Evolutionary conservation across 148 eudicot genomes (phyloP).

Genomic region (Amaranthus palmeri): DNA sequence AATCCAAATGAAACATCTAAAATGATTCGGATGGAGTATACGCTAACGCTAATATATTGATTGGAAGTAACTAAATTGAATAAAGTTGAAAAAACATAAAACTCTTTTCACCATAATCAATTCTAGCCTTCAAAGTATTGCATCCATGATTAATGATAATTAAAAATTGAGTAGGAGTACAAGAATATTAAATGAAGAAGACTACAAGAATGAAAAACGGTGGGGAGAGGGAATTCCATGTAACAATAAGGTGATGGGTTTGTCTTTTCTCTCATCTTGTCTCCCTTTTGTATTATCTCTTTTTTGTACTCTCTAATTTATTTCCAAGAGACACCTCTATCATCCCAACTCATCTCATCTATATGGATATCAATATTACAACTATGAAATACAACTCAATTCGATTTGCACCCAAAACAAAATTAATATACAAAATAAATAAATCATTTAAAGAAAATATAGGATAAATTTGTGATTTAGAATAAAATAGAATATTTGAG

Average conservation of each 20-base stretch:
- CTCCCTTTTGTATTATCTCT: slow-evolving; percentile 16
- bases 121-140: too few relatives aligned
- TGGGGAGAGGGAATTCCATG: not conserved
- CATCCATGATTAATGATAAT: too few relatives aligned
- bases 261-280: slow-evolving; percentile 25
- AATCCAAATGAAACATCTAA: too few relatives aligned
- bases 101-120: too few relatives aligned
- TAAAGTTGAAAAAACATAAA: too few relatives aligned
- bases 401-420: not conserved
- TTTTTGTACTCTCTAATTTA: slow-evolving; percentile 18
- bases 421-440: too few relatives aligned
- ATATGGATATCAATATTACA: slow-evolving; percentile 9
- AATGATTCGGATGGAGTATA: too few relatives aligned
- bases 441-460: too few relatives aligned
- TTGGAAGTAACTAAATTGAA: too few relatives aligned
- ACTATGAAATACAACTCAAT: not conserved
- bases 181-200: not conserved
- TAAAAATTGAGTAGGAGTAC: not conserved
- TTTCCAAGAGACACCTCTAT: slow-evolving; percentile 19
- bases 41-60: too few relatives aligned
- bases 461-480: too few relatives aligned
- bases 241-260: slow-evolving; percentile 15
- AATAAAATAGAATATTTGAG: too few relatives aligned
- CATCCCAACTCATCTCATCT: slow-evolving; percentile 27
- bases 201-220: not conserved